Conservation (phyloP, 2,329 filamentous ascomycete genomes). For the Leptographium radiaticola region DNA sequence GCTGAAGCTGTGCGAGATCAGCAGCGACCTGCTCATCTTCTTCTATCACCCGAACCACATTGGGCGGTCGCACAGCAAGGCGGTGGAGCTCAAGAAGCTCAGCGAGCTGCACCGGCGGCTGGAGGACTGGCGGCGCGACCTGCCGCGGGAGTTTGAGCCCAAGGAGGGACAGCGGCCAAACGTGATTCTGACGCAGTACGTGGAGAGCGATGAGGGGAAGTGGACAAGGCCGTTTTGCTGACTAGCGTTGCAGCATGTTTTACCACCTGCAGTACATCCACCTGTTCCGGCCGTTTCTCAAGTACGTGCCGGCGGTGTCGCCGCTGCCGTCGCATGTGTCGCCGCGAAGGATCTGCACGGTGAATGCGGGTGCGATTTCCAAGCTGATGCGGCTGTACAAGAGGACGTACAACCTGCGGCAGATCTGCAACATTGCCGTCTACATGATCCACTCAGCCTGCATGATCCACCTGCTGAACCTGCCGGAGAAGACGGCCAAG, state of each 20-base stretch:
- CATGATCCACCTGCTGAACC: constrained; percentile 84
- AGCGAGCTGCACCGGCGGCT: constrained; percentile 82
- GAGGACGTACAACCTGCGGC: constrained; percentile 75
- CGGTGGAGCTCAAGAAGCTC: constrained; percentile 78
- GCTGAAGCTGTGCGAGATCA: constrained; percentile 79
- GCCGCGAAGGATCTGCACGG: constrained; percentile 78
- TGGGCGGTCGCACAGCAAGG: constrained; percentile 54
- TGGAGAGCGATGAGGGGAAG: neutral
- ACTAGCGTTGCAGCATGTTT: constrained; percentile 65
- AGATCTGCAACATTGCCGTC: constrained; percentile 92
- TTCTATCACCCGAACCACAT: constrained; percentile 78
- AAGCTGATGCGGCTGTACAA: constrained; percentile 94
- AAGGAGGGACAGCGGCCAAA: constrained; percentile 82
- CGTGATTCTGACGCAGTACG: constrained; percentile 72
- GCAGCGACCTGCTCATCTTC: constrained; percentile 72
- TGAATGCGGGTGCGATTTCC: constrained; percentile 78
- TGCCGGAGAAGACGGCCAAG: constrained; percentile 82
- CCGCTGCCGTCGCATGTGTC: constrained; percentile 80
- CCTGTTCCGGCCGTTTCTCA: constrained; percentile 87
- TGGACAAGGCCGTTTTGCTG: neutral
- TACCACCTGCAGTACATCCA: constrained; percentile 85
- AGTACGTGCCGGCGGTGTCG: constrained; percentile 70
- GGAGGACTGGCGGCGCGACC: constrained; percentile 74
- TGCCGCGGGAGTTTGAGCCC: constrained; percentile 78
- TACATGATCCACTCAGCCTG: constrained; percentile 93